Evolutionary conservation across 2,329 filamentous ascomycete species (phyloP).

Genomic region (Phialophora tarda): DNA sequence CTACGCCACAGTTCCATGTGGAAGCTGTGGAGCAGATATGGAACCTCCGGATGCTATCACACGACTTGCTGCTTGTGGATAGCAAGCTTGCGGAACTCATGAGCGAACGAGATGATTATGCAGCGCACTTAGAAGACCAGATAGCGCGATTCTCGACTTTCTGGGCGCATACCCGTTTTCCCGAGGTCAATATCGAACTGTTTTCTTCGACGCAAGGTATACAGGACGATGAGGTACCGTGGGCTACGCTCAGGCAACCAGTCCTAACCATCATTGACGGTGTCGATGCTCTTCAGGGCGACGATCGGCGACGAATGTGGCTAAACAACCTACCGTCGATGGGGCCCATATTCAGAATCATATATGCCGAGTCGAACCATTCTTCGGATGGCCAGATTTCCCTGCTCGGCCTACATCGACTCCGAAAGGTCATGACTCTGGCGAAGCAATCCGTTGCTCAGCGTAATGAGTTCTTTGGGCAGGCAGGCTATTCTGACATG

Average conservation of each 20-base stretch:
- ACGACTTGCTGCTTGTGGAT: slow-evolving; percentile 75
- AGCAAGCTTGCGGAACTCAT: slow-evolving; percentile 47
- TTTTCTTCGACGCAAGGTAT: slow-evolving; percentile 23
- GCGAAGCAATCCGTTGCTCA: slow-evolving; percentile 30
- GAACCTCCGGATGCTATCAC: slow-evolving; percentile 77
- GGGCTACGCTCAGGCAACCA: slow-evolving; percentile 33
- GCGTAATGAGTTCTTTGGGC: slow-evolving; percentile 30
- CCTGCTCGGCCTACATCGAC: slow-evolving; percentile 29
- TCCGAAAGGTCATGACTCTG: slow-evolving; percentile 33
- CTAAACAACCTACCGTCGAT: slow-evolving; percentile 31
- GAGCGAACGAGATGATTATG: slow-evolving; percentile 43
- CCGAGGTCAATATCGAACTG: slow-evolving; percentile 32
- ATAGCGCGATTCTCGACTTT: slow-evolving; percentile 74
- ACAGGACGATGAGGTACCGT: slow-evolving; percentile 35
- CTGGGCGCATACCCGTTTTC: slow-evolving; percentile 72
- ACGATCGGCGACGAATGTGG: slow-evolving; percentile 35
- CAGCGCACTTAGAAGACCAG: slow-evolving; percentile 55
- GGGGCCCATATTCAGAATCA: slow-evolving; percentile 31
- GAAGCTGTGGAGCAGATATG: slow-evolving; percentile 87
- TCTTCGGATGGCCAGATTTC: slow-evolving; percentile 22
- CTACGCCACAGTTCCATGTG: slow-evolving; percentile 89
- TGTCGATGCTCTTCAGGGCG: slow-evolving; percentile 18
- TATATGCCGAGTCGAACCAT: slow-evolving; percentile 22
- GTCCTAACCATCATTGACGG: slow-evolving; percentile 31
- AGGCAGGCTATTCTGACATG: slow-evolving; percentile 28